phyloP scores from a whole-genome alignment of 768 basidiomycete species.

The Lentinula edodes region DNA sequence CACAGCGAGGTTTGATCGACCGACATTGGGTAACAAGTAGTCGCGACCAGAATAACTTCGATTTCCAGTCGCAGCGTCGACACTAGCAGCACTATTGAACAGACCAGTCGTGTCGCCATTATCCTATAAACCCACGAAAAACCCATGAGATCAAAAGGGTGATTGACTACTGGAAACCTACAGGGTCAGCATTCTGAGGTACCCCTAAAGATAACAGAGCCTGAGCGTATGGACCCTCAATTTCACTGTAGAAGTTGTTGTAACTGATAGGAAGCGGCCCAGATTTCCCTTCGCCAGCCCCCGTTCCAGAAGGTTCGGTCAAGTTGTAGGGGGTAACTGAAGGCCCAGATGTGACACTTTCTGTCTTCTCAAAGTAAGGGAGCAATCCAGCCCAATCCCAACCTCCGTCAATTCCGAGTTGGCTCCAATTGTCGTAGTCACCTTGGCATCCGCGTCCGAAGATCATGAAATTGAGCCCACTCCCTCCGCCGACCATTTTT shows the following conservation, averaged over 20 bases:
- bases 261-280: not conserved
- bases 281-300: not conserved
- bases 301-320: not conserved
- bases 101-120: conserved; percentile 1
- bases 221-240: not conserved
- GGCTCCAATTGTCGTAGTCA: conserved; percentile 17
- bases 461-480: conserved; percentile 15
- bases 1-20: conserved; percentile 20
- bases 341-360: not conserved
- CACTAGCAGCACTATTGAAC: not conserved
- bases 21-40: conserved; percentile 1
- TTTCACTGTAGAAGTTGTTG: not conserved
- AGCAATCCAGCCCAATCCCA: conserved; percentile 7
- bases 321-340: not conserved
- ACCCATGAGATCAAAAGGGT: not conserved
- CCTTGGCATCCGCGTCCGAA: conserved; percentile 12
- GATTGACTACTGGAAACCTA: not conserved
- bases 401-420: conserved; percentile 9
- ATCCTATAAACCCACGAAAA: not conserved
- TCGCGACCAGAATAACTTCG: conserved; percentile 1
- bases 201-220: not conserved
- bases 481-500: conserved; percentile 18
- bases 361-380: conserved; percentile 8
- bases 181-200: not conserved
- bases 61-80: not conserved